Evolutionary conservation across 208 protist species (phyloP), one percentile per base, ranked within the genome.

Genomic region (Sergeia podlipaevii): DNA sequence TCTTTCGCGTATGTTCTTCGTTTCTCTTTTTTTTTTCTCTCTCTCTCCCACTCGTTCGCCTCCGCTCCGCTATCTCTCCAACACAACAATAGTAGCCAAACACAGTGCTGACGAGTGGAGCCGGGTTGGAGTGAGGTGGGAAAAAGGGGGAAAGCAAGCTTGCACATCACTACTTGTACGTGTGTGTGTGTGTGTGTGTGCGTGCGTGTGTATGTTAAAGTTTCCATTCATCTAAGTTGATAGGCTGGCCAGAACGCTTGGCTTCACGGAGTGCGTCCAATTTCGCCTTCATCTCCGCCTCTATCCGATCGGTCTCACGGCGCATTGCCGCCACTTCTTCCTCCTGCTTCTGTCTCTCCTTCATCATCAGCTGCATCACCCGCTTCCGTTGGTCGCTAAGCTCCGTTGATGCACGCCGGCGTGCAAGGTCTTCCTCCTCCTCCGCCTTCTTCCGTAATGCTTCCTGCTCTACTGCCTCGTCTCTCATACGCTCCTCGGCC

Each of bases 171-270:
- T 54, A 43, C 47, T 5, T 46, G 26, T 34, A 21, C 21, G 34
- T 50, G 26, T 59, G 26, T 10, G 26, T 60, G 42, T 57, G 29
- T 51, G 20, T 38, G 44, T 46, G 28, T 41, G n/a, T 46, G 27
- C 15, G 4, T 15, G 13, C 17, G 18, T 44, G 32, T 58, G 33
- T 27, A 47, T 44, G 34, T 3, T 27, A 51, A 37, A 92, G 39
- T 54, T 89, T 85, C 80, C 79, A 92, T 28, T 92, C 85, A 38
- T 92, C 80, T 21, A 91, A 49, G 41, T 94, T 88, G 54, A 94
- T 89, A 17, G 74, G 68, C 50, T 88, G 58, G 29, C 86, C 86
- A 34, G 83, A 72, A 13, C 55, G 57, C 60, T 91, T 90, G 1
- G 86, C 86, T 42, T 85, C 72, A 3, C 86, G 74, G 5, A 94